Conservation (phyloP, 1,284 basidiomycete genomes). For the Malassezia arunalokei region DNA sequence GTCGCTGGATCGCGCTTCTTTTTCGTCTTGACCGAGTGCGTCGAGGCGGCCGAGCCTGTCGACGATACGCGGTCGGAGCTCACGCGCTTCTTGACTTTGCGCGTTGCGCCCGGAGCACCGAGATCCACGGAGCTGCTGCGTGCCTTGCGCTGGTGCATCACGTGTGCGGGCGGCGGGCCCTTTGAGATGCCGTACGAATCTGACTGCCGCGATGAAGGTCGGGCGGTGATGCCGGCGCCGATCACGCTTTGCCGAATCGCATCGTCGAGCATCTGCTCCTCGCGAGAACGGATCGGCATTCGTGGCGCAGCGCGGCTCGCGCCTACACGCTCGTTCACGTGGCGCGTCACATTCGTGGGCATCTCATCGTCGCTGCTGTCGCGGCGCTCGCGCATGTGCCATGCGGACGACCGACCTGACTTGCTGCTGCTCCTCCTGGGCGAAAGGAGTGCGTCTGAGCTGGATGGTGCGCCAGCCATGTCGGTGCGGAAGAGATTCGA, state of each 20-base stretch:
- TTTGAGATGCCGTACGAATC: neutral
- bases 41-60: neutral
- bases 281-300: neutral
- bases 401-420: neutral
- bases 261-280: conserved; percentile 17
- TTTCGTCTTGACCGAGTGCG: conserved; percentile 22
- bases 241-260: conserved; percentile 33
- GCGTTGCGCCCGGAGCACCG: neutral
- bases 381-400: conserved; percentile 6
- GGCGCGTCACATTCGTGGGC: conserved; percentile 25
- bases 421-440: neutral
- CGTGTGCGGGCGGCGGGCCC: neutral
- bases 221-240: conserved; percentile 23
- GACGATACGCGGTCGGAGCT: conserved; percentile 5
- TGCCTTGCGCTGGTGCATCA: neutral
- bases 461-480: conserved; percentile 11
- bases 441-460: neutral
- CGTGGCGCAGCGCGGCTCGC: neutral
- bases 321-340: conserved; percentile 25
- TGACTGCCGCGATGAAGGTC: conserved; percentile 6
- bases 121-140: conserved; percentile 11
- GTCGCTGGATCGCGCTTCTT: conserved; percentile 3
- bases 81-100: conserved; percentile 1
- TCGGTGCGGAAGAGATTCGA: conserved; percentile 43
- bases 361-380: conserved; percentile 34